phyloP scores from a whole-genome alignment of 805 yeast species.

The Wickerhamomyces chambardii region DNA sequence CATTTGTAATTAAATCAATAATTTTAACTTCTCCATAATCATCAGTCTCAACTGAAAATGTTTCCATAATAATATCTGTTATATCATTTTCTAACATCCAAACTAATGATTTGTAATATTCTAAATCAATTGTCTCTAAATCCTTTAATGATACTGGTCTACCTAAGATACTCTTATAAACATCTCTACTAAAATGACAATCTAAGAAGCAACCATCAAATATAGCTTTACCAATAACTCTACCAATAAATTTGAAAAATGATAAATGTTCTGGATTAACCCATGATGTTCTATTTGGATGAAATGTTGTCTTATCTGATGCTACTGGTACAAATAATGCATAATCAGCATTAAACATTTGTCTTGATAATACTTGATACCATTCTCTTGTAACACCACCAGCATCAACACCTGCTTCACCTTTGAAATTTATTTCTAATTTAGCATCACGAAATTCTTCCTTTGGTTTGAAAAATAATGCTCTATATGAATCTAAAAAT shows the following conservation, averaged over 20 bases:
- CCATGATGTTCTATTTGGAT: conserved; percentile 88
- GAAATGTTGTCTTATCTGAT: conserved; percentile 88
- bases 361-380: conserved; percentile 90
- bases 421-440: conserved; percentile 76
- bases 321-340: conserved; percentile 89
- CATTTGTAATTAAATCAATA: conserved; percentile 76
- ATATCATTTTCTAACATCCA: conserved; percentile 98
- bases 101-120: conserved; percentile 81
- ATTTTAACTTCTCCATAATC: conserved; percentile 86
- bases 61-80: conserved; percentile 90
- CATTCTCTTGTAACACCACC: conserved; percentile 98
- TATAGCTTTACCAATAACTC: conserved; percentile 91
- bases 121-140: conserved; percentile 89
- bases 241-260: conserved; percentile 90
- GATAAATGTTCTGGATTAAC: conserved; percentile 90
- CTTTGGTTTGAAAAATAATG: conserved; percentile 68
- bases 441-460: conserved; percentile 67
- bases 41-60: conserved; percentile 87
- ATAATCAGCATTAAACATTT: conserved; percentile 93
- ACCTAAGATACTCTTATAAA: conserved; percentile 80
- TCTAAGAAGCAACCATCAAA: conserved; percentile 80
- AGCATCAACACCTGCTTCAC: conserved; percentile 96
- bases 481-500: conserved; percentile 81
- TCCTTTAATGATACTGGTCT: conserved; percentile 79
- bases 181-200: conserved; percentile 92